These are phyloP conservation scores for Pueraria montana DNA, from an alignment of 306 rosid genomes.

Conservation along the genomic window DNA sequence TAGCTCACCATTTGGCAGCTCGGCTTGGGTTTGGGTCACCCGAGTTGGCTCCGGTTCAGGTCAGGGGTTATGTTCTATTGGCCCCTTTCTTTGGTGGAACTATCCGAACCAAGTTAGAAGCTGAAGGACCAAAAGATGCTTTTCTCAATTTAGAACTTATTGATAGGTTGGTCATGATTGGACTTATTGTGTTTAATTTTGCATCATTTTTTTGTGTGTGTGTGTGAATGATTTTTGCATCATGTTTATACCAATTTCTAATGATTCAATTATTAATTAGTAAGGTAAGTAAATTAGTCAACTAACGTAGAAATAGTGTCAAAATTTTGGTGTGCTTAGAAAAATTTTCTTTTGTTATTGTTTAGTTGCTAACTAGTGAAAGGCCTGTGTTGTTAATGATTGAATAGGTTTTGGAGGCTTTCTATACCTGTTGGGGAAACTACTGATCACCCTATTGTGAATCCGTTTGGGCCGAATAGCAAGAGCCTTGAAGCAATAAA, in stretches of 20 bases:
- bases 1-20: slow-evolving; percentile 75
- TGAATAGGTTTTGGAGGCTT: slow-evolving; percentile 83
- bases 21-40: slow-evolving; percentile 61
- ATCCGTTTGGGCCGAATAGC: slow-evolving; percentile 76
- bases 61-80: slow-evolving; percentile 77
- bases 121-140: slow-evolving; percentile 81
- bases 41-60: slow-evolving; percentile 61
- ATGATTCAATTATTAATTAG: not conserved
- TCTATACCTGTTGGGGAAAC: slow-evolving; percentile 72
- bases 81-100: slow-evolving; percentile 90
- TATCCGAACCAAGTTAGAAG: slow-evolving; percentile 60
- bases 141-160: slow-evolving; percentile 86
- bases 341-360: not conserved
- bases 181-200: not conserved
- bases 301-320: not conserved
- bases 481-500: slow-evolving; percentile 58
- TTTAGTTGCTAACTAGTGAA: not conserved
- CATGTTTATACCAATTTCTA: not conserved
- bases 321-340: not conserved
- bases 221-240: too few species aligned
- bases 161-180: slow-evolving; percentile 62
- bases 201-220: not conserved
- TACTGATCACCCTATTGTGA: slow-evolving; percentile 80
- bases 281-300: not conserved
- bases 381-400: not conserved